Evolutionary conservation across 352 stramenopile species (phyloP), one percentile per base, ranked within the genome.

Genomic region (Elongisporangium prolatum): DNA sequence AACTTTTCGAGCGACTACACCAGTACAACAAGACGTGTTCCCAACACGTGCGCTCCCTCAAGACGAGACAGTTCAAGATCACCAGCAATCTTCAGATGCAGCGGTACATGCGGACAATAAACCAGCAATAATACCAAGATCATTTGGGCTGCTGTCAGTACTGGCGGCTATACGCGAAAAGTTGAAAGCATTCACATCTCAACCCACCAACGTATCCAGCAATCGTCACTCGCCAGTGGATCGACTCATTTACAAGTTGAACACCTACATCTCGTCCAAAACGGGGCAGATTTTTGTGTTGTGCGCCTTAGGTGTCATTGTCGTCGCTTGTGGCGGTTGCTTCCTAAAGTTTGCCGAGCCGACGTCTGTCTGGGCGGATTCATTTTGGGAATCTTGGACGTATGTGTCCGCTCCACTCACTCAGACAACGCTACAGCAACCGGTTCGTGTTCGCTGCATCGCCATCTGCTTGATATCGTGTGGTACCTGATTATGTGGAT

Each of bases 261-360:
- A 91, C 57, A 63, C 74, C 28, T 88, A 88, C 55, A 88, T 89
- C 24, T 88, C 79, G 25, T 89, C 76, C 2, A 71, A 72, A 17
- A 63, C 17, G 22, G 82, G 82, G 17, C 80, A 91, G 63, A 86
- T 69, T 4, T 60, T 73, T 0, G 70, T 76, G 7, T 56, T 91
- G 0, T 65, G 76, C 7, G 38, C 72, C 13, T 34, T 85, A 0
- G 82, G 80, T 1, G 11, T 86, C 3, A 40, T 77, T 8, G 22
- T 91, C 1, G 81, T 85, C 34, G 53, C 69, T 10, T 9, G 79
- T 24, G 69, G 74, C 3, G 77, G 74, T 0, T 71, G 71, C 16
- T 60, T 87, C 1, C 48, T 89, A 18, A 82, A 77, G 20, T 59
- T 38, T 5, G 74, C 63, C 0, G 61, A 75, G 9, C 74, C 69